phyloP scores from a whole-genome alignment of 331 rosid genomes.

The Quercus tomentella region DNA sequence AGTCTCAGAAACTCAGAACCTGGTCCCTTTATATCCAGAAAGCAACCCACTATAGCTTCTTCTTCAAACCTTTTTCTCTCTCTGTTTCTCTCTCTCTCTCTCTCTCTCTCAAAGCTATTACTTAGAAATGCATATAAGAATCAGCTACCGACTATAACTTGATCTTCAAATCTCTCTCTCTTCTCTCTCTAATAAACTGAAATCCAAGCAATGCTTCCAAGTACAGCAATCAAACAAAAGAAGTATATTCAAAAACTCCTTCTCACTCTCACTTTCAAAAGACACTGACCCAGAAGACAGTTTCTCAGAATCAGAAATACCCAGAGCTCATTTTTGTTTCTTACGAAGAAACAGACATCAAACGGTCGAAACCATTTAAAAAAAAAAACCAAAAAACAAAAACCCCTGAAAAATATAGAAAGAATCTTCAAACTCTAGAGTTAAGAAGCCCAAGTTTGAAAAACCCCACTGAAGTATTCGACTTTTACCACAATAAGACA shows the following conservation, averaged over 20 bases:
- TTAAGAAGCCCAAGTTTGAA: conserved; percentile 24
- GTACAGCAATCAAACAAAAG: conserved; percentile 33
- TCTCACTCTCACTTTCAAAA: conserved; percentile 21
- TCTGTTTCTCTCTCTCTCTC: conserved; percentile 7
- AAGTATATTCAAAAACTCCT: conserved; percentile 20
- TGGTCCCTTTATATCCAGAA: conserved; percentile 8
- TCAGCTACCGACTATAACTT: conserved; percentile 20
- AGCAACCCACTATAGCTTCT: conserved; percentile 40
- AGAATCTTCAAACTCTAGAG: conserved; percentile 7
- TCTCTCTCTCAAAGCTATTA: background rate
- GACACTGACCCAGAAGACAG: conserved; percentile 14
- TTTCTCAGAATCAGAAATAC: conserved; percentile 28
- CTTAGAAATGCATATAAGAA: conserved; percentile 7
- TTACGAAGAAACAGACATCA: conserved; percentile 19
- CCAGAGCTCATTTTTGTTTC: conserved; percentile 20
- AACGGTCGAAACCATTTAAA: conserved; percentile 12
- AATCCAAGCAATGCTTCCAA: conserved; percentile 34
- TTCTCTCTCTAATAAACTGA: background rate
- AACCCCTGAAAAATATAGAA: background rate
- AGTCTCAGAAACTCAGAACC: conserved; percentile 44
- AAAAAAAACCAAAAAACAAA: background rate
- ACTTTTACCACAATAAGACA: conserved; percentile 28
- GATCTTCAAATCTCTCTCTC: background rate
- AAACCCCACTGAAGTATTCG: conserved; percentile 9
- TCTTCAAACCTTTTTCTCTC: conserved; percentile 42